Evolutionary conservation across 2,329 filamentous ascomycete species (phyloP).

Genomic region (Hypoxylon rubiginosum): DNA sequence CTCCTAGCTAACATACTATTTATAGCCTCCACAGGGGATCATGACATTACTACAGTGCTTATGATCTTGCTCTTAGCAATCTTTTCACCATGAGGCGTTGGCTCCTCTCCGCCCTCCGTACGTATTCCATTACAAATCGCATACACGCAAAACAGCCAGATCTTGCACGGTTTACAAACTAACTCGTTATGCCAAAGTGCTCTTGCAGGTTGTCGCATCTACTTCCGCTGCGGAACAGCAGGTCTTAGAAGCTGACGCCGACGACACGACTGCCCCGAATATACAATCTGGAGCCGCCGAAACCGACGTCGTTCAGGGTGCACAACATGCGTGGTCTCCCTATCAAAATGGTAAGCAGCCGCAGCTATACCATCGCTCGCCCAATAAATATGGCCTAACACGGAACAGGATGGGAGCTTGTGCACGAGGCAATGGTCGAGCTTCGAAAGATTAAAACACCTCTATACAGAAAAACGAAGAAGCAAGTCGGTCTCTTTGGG

Average conservation of each 20-base stretch:
- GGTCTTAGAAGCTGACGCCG: slow-evolving; percentile 42
- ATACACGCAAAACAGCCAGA: not conserved
- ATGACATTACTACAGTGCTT: slow-evolving; percentile 49
- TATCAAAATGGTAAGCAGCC: slow-evolving; percentile 51
- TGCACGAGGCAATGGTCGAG: slow-evolving; percentile 65
- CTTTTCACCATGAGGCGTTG: slow-evolving; percentile 50
- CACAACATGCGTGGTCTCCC: slow-evolving; percentile 49
- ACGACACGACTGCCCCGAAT: slow-evolving; percentile 38
- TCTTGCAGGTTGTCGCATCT: slow-evolving; percentile 49
- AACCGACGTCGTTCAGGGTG: slow-evolving; percentile 45
- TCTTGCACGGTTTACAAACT: slow-evolving; percentile 13
- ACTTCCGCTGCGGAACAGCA: slow-evolving; percentile 49
- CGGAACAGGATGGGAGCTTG: slow-evolving; percentile 63
- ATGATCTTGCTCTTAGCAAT: slow-evolving; percentile 51
- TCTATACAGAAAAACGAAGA: slow-evolving; percentile 59
- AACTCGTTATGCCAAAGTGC: slow-evolving; percentile 44
- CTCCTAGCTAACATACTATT: slow-evolving; percentile 16
- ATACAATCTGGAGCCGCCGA: slow-evolving; percentile 43
- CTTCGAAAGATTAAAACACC: slow-evolving; percentile 64
- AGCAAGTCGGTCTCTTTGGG: slow-evolving; percentile 60
- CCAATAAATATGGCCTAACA: slow-evolving; percentile 25
- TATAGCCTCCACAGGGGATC: slow-evolving; percentile 42
- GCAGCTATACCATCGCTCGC: not conserved
- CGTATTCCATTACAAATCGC: slow-evolving; percentile 36
- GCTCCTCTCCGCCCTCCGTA: slow-evolving; percentile 51